Conservation (phyloP, 1,284 basidiomycete species). For the Retiboletus fuscus region DNA sequence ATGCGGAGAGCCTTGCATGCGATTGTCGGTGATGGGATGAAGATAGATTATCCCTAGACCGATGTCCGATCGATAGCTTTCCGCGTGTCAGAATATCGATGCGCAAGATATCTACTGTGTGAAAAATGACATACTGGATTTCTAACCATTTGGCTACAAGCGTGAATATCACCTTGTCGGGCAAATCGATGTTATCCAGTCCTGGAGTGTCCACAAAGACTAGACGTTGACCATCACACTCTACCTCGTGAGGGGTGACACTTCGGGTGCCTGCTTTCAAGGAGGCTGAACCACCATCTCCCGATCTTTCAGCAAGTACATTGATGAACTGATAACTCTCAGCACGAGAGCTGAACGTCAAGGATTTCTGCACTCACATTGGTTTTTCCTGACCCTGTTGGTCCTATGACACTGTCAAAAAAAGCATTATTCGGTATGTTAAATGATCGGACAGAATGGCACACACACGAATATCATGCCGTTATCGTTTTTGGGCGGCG, state of each 20-base stretch:
- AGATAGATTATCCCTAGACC: conserved; percentile 23
- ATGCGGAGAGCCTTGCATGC: conserved; percentile 13
- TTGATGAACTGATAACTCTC: conserved; percentile 22
- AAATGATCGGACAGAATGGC: neutral
- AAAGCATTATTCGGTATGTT: neutral
- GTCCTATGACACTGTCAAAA: conserved; percentile 21
- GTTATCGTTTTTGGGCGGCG: neutral
- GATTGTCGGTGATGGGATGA: conserved; percentile 26
- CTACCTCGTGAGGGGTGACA: conserved; percentile 11
- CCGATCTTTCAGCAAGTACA: neutral
- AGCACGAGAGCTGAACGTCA: too few relatives aligned
- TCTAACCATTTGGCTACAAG: conserved; percentile 9
- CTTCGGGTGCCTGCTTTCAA: conserved; percentile 9
- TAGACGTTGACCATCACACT: conserved; percentile 8
- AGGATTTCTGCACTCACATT: conserved; percentile 5
- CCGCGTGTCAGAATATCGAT: neutral
- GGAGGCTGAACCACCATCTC: neutral
- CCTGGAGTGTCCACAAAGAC: conserved; percentile 31
- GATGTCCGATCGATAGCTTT: conserved; percentile 9
- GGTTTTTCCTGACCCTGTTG: conserved; percentile 32
- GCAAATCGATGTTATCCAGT: conserved; percentile 9
- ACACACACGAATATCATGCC: conserved; percentile 19
- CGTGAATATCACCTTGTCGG: conserved; percentile 12
- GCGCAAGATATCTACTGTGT: neutral
- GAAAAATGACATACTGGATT: conserved; percentile 4